Base-by-base conservation (phyloP, 768 basidiomycete genomes). In the Phylloporus rhodoxanthus region DNA sequence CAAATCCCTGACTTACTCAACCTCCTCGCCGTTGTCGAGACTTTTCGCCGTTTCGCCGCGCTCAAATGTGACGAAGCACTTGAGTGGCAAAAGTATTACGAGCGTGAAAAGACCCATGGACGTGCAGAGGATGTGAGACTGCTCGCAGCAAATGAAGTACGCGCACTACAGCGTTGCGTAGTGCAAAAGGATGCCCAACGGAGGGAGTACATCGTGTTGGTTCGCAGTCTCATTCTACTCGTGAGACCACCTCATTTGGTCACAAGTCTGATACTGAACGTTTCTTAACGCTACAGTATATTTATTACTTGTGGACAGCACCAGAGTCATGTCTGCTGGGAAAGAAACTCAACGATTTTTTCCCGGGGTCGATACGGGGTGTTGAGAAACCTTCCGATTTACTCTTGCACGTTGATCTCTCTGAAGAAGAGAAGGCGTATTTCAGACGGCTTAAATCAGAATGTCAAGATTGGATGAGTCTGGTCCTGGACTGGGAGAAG, bases 1-100 rank as follows among this genome's bases (percentile, higher is more conserved):
- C 66, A 67, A 44, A 59, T 67, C 15, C 62, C 67, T 4, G 67
- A 65, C 29, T 29, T 68, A 33, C 56, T 68, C 21, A 45, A 67
- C 37, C 49, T 58, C 28, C 56, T 67, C 19, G 23, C 57, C 2
- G 29, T 43, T 9, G 21, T 68, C 32, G 67, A 68, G 33, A 46
- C 36, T 0, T 57, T 59, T n/a, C 58, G 65, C 20, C 57, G 37
- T 17, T 57, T 54, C 15, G 58, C 58, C 0, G 30, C 39, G 5
- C 34, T 52, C 45, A 58, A 54, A 25, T 48, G 54, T 3, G 55
- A 50, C 8, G 57, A 62, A 30, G 58, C 53, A 1, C 53, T 68
- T 32, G 53, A 55, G 21, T 63, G 63, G 66, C 61, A 67, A 19
- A 52, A 33, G 11, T 67, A 54, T 25, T 67, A 63, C 5, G 45